Base-by-base conservation (phyloP, 2,329 filamentous ascomycete species). In the Monilinia vaccinii-corymbosi region DNA sequence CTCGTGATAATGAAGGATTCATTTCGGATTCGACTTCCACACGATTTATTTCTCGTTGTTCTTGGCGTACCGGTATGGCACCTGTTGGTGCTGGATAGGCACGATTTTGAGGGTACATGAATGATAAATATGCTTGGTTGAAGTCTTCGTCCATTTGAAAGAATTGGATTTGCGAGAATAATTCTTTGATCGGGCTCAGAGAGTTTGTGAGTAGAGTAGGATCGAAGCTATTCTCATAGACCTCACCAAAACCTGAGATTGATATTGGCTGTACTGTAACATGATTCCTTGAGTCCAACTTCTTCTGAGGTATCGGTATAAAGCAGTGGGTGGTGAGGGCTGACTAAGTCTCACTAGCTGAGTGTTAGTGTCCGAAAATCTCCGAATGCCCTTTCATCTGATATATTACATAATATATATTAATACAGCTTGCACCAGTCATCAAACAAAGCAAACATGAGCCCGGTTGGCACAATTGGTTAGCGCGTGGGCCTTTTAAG, bases 401-500 rank as follows among this genome's bases (percentile, higher is more conserved):
- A n/a, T n/a, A n/a, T n/a, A n/a, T n/a, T n/a, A n/a, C n/a, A n/a
- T 36, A 14, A 14, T 36, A 36, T 40, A 40, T 40, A 8, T 18
- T n/a, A n/a, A n/a, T n/a, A n/a, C n/a, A n/a, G n/a, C n/a, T n/a
- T n/a, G n/a, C n/a, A n/a, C n/a, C n/a, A n/a, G n/a, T 2, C 11
- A 50, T 31, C 23, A 10, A 42, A 14, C 28, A 52, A 0, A 38
- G 8, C 5, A 21, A 42, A 52, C 7, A 31, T 34, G 11, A 42
- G 63, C 66, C 66, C 63, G 65, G 66, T 60, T 67, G 68, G 67
- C 67, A 68, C 67, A 69, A 68, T 68, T 44, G 40, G 40, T 44
- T 44, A 44, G 40, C 40, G 40, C 40, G 40, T 44, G 40, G 40
- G 40, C 40, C 40, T 44, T 44, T 44, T 44, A 44, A 21, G 40